Conservation (phyloP, 129 eudicot genomes). For the Erigeron canadensis region DNA sequence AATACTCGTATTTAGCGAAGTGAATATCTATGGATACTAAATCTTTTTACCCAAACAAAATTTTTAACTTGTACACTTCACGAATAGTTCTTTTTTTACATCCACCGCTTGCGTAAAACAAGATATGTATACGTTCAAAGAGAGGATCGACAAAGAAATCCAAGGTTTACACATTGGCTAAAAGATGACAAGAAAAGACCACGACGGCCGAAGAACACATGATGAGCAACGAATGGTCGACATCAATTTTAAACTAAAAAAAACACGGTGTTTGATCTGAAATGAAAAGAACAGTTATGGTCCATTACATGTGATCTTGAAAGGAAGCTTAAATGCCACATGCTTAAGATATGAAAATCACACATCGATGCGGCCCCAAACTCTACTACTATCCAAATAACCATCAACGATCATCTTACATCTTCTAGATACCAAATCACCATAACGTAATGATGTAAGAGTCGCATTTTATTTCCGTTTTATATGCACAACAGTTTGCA, state of each 20-base stretch:
- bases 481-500: not conserved
- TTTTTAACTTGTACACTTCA: no score
- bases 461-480: not conserved
- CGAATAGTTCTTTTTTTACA: no score
- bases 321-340: slow-evolving; percentile 14
- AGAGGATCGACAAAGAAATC: no score
- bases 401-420: slow-evolving; percentile 7
- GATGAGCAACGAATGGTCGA: not conserved
- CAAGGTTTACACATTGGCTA: no score
- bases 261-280: no score
- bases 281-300: no score
- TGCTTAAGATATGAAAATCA: slow-evolving; percentile 5
- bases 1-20: no score
- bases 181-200: not conserved
- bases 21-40: no score
- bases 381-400: slow-evolving; percentile 12
- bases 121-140: no score
- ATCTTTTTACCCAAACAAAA: no score
- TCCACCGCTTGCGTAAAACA: no score
- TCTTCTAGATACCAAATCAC: not conserved
- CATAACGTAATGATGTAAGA: not conserved
- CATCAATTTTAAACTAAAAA: no score
- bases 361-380: slow-evolving; percentile 19
- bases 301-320: slow-evolving; percentile 24
- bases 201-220: slow-evolving; percentile 1